A percentile compares a stretch with the other conserved stretches of the same genome.
Conservation (phyloP, 2,329 filamentous ascomycete species). For the Blastomyces emzantsi region DNA sequence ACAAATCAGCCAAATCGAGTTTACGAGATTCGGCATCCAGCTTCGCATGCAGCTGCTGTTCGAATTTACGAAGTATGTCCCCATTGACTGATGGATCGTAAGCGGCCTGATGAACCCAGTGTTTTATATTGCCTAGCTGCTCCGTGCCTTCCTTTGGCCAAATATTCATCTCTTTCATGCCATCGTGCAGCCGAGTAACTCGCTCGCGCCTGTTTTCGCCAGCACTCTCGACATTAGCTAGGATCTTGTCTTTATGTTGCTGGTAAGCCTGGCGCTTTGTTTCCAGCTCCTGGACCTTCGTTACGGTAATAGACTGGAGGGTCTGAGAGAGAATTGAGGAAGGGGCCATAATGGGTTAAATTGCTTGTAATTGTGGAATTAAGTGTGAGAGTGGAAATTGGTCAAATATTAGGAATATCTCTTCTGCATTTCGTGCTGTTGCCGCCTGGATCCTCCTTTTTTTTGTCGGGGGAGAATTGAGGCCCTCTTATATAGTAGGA, state of each 20-base stretch:
- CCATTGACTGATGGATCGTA: constrained; percentile 31
- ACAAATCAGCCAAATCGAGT: constrained; percentile 27
- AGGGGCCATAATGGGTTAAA: constrained; percentile 12
- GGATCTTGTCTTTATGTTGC: constrained; percentile 15
- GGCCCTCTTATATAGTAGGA: neutral
- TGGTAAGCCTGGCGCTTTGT: constrained; percentile 18
- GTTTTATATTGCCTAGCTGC: constrained; percentile 25
- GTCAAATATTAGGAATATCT: neutral
- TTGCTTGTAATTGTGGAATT: neutral
- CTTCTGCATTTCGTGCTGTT: no score
- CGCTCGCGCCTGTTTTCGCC: constrained; percentile 10
- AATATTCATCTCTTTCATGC: constrained; percentile 16
- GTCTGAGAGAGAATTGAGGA: constrained; percentile 15
- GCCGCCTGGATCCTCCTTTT: neutral
- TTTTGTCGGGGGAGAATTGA: neutral
- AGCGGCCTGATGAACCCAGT: constrained; percentile 29
- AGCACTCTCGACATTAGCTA: constrained; percentile 12
- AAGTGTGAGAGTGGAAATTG: neutral
- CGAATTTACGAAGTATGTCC: constrained; percentile 27
- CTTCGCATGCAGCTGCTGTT: constrained; percentile 24
- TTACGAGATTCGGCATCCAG: constrained; percentile 32
- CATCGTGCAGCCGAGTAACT: constrained; percentile 10
- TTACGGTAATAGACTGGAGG: constrained; percentile 15
- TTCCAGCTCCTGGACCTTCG: constrained; percentile 24
- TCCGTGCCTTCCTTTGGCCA: constrained; percentile 13